Percentiles rank a stretch among this genome's conserved stretches.
Evolutionary conservation across 2,329 filamentous ascomycete genomes (phyloP).

Genomic region (Fusarium acutatum): DNA sequence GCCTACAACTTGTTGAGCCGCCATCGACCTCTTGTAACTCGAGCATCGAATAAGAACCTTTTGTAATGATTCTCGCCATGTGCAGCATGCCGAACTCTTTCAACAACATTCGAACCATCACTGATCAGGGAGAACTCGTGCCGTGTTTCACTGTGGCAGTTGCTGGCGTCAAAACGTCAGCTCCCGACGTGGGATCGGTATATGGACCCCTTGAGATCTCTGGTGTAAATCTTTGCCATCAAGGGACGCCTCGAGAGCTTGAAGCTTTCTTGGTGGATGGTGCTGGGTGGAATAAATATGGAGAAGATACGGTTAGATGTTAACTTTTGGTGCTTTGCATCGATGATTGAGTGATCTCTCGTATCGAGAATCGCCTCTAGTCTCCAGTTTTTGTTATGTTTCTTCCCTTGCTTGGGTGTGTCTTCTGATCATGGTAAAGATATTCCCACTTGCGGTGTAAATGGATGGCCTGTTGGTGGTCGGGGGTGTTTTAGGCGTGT

Average conservation of each 20-base stretch:
- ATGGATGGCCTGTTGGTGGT: constrained; percentile 5
- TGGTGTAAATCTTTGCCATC: constrained; percentile 34
- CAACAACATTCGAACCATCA: background rate
- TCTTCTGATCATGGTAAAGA: constrained; percentile 10
- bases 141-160: constrained; percentile 7
- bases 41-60: constrained; percentile 4
- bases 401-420: constrained; percentile 14
- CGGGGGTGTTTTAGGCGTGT: background rate
- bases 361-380: constrained; percentile 10
- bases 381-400: constrained; percentile 14
- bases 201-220: constrained; percentile 27
- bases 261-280: constrained; percentile 22
- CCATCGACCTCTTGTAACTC: background rate
- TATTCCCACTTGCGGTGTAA: constrained; percentile 3
- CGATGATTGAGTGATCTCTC: constrained; percentile 16
- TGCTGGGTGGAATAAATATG: constrained; percentile 24
- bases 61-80: background rate
- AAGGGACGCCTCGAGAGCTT: constrained; percentile 13
- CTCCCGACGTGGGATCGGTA: constrained; percentile 23
- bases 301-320: constrained; percentile 19
- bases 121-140: background rate
- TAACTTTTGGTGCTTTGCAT: background rate
- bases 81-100: background rate
- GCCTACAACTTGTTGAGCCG: background rate
- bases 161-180: constrained; percentile 9